phyloP scores from a whole-genome alignment of 1,284 basidiomycete species.

The Kwoniella shivajii region DNA sequence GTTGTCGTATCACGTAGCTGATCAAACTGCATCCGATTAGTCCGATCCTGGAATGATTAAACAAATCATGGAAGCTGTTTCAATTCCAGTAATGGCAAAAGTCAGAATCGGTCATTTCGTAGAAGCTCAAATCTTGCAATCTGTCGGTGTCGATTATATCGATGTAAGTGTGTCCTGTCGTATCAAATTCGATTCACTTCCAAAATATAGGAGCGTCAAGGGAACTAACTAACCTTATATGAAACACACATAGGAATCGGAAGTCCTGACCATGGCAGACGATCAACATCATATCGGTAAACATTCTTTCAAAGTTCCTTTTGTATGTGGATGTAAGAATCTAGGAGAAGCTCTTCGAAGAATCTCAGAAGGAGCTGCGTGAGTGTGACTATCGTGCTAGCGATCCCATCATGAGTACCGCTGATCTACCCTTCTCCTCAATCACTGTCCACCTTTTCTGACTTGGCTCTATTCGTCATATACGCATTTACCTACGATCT shows the following conservation, averaged over 20 bases:
- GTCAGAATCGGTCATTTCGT: constrained; percentile 94
- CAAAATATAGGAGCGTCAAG: not conserved
- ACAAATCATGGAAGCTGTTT: constrained; percentile 86
- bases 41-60: constrained; percentile 98
- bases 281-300: constrained; percentile 80
- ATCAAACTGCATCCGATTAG: constrained; percentile 57
- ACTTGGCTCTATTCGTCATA: not conserved
- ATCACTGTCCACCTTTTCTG: not conserved
- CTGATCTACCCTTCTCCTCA: no score
- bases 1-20: not conserved
- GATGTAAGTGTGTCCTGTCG: constrained; percentile 58
- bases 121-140: constrained; percentile 94
- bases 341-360: constrained; percentile 86
- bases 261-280: constrained; percentile 95
- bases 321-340: constrained; percentile 64
- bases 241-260: constrained; percentile 63
- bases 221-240: not conserved
- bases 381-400: constrained; percentile 28
- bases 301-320: constrained; percentile 80
- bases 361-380: constrained; percentile 95
- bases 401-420: no score
- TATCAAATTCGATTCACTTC: not conserved
- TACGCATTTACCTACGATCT: not conserved
- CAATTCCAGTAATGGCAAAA: constrained; percentile 68
- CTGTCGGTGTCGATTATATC: constrained; percentile 95